A percentile compares a stretch with the other conserved stretches of the same genome.
Conservation (phyloP, 2,329 filamentous ascomycete genomes). For the Neurospora sp. region DNA sequence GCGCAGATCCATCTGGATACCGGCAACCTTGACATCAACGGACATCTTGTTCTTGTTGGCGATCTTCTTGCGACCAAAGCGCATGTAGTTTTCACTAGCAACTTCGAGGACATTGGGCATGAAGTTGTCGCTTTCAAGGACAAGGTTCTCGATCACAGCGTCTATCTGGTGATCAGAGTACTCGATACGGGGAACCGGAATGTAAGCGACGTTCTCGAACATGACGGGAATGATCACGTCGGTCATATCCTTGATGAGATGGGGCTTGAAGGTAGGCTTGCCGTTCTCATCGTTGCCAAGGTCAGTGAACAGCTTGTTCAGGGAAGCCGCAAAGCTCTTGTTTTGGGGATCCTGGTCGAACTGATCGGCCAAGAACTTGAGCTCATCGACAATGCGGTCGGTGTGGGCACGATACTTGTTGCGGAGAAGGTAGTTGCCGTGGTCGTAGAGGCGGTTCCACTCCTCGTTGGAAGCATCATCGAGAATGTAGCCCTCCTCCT, state of each 20-base stretch:
- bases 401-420: constrained; percentile 82
- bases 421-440: constrained; percentile 76
- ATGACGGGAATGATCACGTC: constrained; percentile 76
- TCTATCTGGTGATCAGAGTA: constrained; percentile 78
- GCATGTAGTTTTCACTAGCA: constrained; percentile 86
- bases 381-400: constrained; percentile 76
- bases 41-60: constrained; percentile 71
- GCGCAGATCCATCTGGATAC: constrained; percentile 83
- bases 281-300: constrained; percentile 82
- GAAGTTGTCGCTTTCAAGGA: constrained; percentile 93
- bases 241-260: constrained; percentile 79
- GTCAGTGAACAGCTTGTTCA: constrained; percentile 77
- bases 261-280: constrained; percentile 83
- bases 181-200: constrained; percentile 90
- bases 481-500: constrained; percentile 86
- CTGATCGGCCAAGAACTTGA: constrained; percentile 81
- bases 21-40: constrained; percentile 74
- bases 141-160: constrained; percentile 84
- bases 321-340: constrained; percentile 62
- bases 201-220: constrained; percentile 79
- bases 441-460: constrained; percentile 78
- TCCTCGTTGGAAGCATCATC: constrained; percentile 69
- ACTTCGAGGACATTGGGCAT: constrained; percentile 88
- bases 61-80: constrained; percentile 85
- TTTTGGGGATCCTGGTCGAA: constrained; percentile 87